Base-by-base conservation (phyloP, 1,139 yeast genomes). In the Kodamaea suecica region DNA sequence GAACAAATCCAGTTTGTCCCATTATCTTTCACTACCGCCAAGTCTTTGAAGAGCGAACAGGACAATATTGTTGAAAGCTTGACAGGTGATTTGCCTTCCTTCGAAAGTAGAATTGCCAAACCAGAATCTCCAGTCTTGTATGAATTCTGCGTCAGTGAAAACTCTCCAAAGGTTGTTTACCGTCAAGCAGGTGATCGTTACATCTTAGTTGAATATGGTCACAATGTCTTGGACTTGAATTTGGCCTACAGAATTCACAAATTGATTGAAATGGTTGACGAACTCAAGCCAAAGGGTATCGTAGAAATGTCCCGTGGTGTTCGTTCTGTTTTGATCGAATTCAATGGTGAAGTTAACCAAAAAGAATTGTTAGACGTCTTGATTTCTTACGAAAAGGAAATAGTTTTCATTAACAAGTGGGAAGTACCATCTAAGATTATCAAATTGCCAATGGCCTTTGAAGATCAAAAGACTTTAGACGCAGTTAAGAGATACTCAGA, bases 161-260 rank as follows among this genome's bases (percentile, higher is more conserved):
- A 70, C 26, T 72, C 81, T 24, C 95, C 95, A 31, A 71, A 70
- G 49, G 90, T 85, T 20, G 82, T 82, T 8, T 88, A 84, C 61
- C 83, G 98, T 57, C 97, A 88, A 64, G 97, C 97, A 19, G 98
- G 98, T 61, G 98, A 92, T 59, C 78, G 97, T 49, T 90, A 86
- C 54, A 68, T 92, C 37, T 70, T 92, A 46, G 85, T 88, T 39
- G 97, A 92, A 62, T 92, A 88, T 56, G 97, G 98, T 48, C 94
- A 85, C 44, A 83, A 85, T 54, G 70, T 73, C 36, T 74, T 92
- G 80, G 95, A 90, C 57, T 73, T 92, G 63, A 85, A 86, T 58
- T 66, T 85, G 47, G 71, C 88, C 26, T 90, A 90, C 68, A 75
- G 97, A 52, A 85, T 92, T 39, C 85, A 86, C 60, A 78, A 83